Base-by-base conservation (phyloP, 2,329 filamentous ascomycete genomes). In the Colletotrichum tabaci region DNA sequence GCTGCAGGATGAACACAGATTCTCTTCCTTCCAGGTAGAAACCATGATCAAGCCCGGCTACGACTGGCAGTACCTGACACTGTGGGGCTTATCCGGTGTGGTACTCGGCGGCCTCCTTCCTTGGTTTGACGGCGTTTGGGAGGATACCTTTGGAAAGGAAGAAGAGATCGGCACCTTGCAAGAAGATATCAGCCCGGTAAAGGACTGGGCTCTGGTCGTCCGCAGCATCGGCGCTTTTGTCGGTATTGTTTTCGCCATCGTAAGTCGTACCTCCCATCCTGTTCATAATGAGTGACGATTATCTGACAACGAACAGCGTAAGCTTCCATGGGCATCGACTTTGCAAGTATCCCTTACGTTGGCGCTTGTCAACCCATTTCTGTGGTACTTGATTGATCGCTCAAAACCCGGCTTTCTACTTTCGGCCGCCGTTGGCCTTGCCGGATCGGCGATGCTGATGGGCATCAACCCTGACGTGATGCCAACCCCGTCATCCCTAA, bases 351-450 rank as follows among this genome's bases (percentile, higher is more conserved):
- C 95, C 1, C 82, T 97, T 35, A 96, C 95, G 1, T 90, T 99
- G 60, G 94, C 95, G 26, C 90, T 98, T 71, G 94, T 93, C 23
- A 98, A 98, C 79, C 96, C 96, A 1, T 93, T 96, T 12, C 85
- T 99, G 21, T 99, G 96, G 96, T 99, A 97, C 82, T 87, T 98
- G 30, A 93, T 99, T 78, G 96, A 99, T 82, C 93, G 96, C 61
- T 96, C 94, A 57, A 91, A 91, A 75, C 89, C 95, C 0, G 96
- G 96, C 5, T 93, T 98, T 75, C 84, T 96, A 44, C 88, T 98
- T 66, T 95, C 94, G 0, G 87, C 91, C 16, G 84, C 89, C 2
- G 91, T 98, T 13, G 93, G 94, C 1, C 79, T 96, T 35, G 84
- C 88, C 1, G 94, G 96, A 9, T 95, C 95, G 12, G 88, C 89